Base-by-base conservation (phyloP, 768 basidiomycete species). In the Boletus pseudo-olivaceus region DNA sequence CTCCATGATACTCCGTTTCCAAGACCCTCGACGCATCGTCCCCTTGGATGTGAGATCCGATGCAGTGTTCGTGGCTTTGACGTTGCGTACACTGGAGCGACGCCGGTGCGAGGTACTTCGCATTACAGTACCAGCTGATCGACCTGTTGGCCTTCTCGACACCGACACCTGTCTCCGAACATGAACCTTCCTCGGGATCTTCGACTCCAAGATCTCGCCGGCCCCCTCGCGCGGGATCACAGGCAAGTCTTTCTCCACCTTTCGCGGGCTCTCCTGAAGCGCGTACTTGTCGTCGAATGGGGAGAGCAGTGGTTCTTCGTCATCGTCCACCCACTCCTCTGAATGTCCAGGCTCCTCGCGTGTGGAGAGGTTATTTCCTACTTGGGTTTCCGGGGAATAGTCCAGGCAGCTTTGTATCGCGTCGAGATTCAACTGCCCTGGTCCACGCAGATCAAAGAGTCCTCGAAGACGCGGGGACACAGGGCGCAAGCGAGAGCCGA, bases 381-480 rank as follows among this genome's bases (percentile, higher is more conserved):
- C n/a, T 0, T n/a, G 37, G 10, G 32, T n/a, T 30, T 59, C 61
- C 5, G 62, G 57, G 23, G 62, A 67, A 39, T 65, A 69, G 19
- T 69, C 67, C 3, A 60, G 33, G 23, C 59, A 53, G n/a, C 45
- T 71, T 34, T 69, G 69, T 8, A 47, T 54, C 7, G 57, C 44
- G 40, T 69, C 56, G 32, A 54, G 30, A 47, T 69, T 69, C 23
- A 43, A 48, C 23, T 57, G 57, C 4, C 69, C 63, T 2, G 67
- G 67, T 19, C 67, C 67, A 15, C 29, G 65, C 9, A 67, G 32
- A 42, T 69, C 69, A 37, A 69, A 71, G 49, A 69, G 62, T 10
- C 69, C 69, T 14, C 59, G 67, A 39, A 69, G 67, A 38, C 67
- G 67, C 29, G 69, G 69, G 9, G 69, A 60, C 17, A 59, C 34